phyloP scores from a whole-genome alignment of 2,329 filamentous ascomycete genomes.

The Aspergillus bombycis region DNA sequence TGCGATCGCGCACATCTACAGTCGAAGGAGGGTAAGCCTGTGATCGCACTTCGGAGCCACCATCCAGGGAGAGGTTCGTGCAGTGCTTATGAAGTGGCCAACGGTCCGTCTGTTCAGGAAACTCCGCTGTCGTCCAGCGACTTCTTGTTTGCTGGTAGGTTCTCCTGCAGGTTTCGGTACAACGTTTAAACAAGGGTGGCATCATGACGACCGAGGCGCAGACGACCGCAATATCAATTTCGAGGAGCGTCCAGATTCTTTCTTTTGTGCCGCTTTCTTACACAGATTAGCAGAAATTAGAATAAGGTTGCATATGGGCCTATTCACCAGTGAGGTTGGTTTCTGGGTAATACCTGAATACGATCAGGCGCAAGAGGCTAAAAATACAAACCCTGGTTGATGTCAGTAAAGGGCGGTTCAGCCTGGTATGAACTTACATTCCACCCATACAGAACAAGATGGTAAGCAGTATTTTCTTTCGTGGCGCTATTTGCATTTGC shows the following conservation, averaged over 20 bases:
- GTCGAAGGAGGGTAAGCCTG: background rate
- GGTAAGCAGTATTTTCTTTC: background rate
- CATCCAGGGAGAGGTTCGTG: conserved; percentile 1
- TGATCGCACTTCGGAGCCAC: conserved; percentile 5
- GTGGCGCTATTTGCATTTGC: background rate
- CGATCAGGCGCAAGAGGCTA: conserved; percentile 6
- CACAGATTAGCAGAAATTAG: background rate
- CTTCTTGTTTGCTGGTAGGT: background rate
- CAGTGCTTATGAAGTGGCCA: conserved; percentile 6
- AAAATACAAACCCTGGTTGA: background rate
- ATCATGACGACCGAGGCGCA: background rate
- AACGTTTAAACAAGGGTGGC: background rate
- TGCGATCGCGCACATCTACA: background rate
- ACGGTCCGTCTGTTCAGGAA: background rate
- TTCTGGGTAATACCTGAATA: background rate
- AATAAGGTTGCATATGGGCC: too few species aligned
- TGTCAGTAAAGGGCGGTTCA: too few species aligned
- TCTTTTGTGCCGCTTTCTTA: background rate
- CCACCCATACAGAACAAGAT: background rate
- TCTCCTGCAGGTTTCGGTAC: background rate
- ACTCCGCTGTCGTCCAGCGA: background rate
- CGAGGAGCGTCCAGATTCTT: conserved; percentile 4
- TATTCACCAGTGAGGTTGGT: background rate
- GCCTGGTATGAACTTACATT: background rate
- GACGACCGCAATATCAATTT: conserved; percentile 1